Percentiles rank a stretch among this genome's conserved stretches.
phyloP scores from a whole-genome alignment of 805 yeast genomes.

The Yarrowia osloensis region DNA sequence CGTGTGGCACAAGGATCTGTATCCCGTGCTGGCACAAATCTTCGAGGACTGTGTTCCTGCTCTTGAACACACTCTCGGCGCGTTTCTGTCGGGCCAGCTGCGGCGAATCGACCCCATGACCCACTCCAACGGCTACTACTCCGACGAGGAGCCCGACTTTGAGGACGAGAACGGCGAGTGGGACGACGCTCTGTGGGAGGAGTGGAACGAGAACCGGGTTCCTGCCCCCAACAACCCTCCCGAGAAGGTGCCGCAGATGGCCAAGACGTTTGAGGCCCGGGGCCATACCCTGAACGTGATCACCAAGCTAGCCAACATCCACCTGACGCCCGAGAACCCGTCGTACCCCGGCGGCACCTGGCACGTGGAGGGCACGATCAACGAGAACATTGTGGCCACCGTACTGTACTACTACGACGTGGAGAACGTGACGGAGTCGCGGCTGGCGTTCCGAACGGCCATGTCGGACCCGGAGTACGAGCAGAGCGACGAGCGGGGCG shows the following conservation, averaged over 20 bases:
- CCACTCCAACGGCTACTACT: slow-evolving; percentile 6
- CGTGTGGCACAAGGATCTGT: slow-evolving; percentile 38
- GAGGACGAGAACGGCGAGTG: slow-evolving; percentile 11
- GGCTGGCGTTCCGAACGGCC: slow-evolving; percentile 41
- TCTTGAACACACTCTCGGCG: slow-evolving; percentile 41
- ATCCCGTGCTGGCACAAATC: slow-evolving; percentile 42
- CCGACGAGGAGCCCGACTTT: slow-evolving; percentile 3
- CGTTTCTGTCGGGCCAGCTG: background rate
- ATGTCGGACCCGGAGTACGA: slow-evolving; percentile 41
- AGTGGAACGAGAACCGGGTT: slow-evolving; percentile 1
- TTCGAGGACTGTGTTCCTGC: slow-evolving; percentile 44
- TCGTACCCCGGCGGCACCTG: slow-evolving; percentile 47
- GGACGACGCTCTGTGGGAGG: slow-evolving; percentile 2
- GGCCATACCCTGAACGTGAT: slow-evolving; percentile 44
- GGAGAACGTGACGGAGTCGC: slow-evolving; percentile 46
- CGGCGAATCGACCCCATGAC: background rate
- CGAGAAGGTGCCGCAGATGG: background rate
- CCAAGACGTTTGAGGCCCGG: background rate
- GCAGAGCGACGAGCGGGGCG: slow-evolving; percentile 42
- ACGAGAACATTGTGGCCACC: slow-evolving; percentile 49
- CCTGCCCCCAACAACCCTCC: background rate
- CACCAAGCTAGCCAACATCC: slow-evolving; percentile 47
- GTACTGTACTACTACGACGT: slow-evolving; percentile 47
- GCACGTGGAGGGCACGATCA: slow-evolving; percentile 49
- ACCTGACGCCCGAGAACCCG: slow-evolving; percentile 48